Conservation (phyloP, 2,329 filamentous ascomycete species). For the Huntiella decipiens region DNA sequence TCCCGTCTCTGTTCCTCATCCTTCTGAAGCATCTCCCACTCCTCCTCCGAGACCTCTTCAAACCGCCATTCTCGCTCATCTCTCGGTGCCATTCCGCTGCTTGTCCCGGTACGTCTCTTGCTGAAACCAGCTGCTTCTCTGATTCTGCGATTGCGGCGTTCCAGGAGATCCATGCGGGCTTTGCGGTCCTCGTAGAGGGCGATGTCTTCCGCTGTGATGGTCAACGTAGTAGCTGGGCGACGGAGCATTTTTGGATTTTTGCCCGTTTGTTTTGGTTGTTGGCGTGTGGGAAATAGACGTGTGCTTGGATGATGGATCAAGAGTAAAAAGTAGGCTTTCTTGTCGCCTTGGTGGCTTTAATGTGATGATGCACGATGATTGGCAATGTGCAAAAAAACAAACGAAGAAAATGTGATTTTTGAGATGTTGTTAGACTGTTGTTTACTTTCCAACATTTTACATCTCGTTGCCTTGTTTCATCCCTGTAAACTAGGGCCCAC, state of each 20-base stretch:
- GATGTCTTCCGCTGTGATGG: slow-evolving; percentile 51
- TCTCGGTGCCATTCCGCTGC: not conserved
- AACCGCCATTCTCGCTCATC: slow-evolving; percentile 1
- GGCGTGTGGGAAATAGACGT: not conserved
- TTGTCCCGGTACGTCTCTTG: not conserved
- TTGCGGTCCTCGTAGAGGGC: slow-evolving; percentile 39
- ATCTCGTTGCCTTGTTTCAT: too few relatives aligned
- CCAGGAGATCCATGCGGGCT: slow-evolving; percentile 10
- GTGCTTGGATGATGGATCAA: not conserved
- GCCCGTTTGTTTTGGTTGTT: not conserved
- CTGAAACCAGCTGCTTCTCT: not conserved
- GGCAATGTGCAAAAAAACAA: too few relatives aligned
- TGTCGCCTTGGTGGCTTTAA: too few relatives aligned
- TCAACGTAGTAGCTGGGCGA: slow-evolving; percentile 46
- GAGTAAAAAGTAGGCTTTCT: too few relatives aligned
- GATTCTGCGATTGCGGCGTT: slow-evolving; percentile 12
- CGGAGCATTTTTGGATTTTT: slow-evolving; percentile 33
- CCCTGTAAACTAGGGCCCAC: too few relatives aligned
- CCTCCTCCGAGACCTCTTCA: slow-evolving; percentile 11
- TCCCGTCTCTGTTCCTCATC: not conserved
- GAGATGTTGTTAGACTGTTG: too few relatives aligned
- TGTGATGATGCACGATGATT: too few relatives aligned
- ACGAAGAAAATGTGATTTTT: too few relatives aligned
- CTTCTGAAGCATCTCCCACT: slow-evolving; percentile 2
- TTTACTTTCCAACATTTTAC: too few relatives aligned